Conservation (phyloP, 352 stramenopile species). For the Globisporangium orthogonon region DNA sequence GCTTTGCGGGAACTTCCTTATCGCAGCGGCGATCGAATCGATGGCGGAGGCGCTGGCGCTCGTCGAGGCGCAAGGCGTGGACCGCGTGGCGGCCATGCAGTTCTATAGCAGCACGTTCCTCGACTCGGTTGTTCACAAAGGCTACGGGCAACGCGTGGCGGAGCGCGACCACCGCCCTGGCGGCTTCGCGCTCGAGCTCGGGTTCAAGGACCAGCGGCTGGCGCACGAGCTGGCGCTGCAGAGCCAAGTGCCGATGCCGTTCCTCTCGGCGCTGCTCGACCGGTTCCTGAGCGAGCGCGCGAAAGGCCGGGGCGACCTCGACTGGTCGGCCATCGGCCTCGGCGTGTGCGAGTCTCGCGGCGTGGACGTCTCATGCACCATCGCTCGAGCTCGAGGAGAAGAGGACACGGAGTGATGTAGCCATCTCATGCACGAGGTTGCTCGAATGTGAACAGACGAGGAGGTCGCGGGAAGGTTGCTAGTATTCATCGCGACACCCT, state of each 20-base stretch:
- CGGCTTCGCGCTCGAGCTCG: slow-evolving; percentile 68
- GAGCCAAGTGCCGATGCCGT: slow-evolving; percentile 62
- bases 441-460: not conserved
- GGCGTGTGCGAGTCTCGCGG: slow-evolving; percentile 49
- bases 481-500: not conserved
- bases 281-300: slow-evolving; percentile 56
- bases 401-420: not conserved
- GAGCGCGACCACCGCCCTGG: slow-evolving; percentile 63
- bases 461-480: not conserved
- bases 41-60: slow-evolving; percentile 67
- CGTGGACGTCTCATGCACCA: slow-evolving; percentile 40
- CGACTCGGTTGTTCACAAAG: slow-evolving; percentile 75
- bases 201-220: slow-evolving; percentile 68
- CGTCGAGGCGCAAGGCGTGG: slow-evolving; percentile 60
- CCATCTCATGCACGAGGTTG: not conserved
- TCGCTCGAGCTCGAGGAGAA: slow-evolving; percentile 19
- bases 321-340: slow-evolving; percentile 74
- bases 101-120: slow-evolving; percentile 81
- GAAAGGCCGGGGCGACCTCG: slow-evolving; percentile 51
- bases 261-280: slow-evolving; percentile 67
- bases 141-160: slow-evolving; percentile 72
- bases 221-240: slow-evolving; percentile 50
- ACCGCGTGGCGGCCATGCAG: slow-evolving; percentile 65
- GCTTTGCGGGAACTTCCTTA: slow-evolving; percentile 79
- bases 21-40: slow-evolving; percentile 69